A percentile compares a stretch with the other conserved stretches of the same genome.
phyloP scores from a whole-genome alignment of 106 monocot genomes.

The Apostasia ramifera region DNA sequence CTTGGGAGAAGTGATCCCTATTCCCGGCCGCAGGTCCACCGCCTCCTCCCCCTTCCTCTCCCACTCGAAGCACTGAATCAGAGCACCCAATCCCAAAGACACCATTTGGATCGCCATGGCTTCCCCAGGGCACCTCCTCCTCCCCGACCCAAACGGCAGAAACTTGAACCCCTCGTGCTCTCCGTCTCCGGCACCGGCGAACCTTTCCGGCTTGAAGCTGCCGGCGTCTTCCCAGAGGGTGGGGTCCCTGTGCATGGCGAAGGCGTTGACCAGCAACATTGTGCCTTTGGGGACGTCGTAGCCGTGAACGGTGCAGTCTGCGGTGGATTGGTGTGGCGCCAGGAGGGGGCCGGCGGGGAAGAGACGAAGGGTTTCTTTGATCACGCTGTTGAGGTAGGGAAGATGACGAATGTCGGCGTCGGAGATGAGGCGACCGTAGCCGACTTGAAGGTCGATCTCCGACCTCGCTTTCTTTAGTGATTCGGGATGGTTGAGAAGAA shows the following conservation, averaged over 20 bases:
- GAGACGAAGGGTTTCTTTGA: slow-evolving; percentile 22
- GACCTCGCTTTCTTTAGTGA: not conserved
- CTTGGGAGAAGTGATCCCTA: slow-evolving; percentile 6
- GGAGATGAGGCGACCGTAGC: not conserved
- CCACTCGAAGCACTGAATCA: slow-evolving; percentile 20
- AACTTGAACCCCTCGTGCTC: not conserved
- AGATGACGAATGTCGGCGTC: slow-evolving; percentile 21
- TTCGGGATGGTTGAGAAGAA: slow-evolving; percentile 23
- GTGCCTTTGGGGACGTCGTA: slow-evolving; percentile 20
- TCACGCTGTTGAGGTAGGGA: slow-evolving; percentile 12
- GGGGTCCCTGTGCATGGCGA: not conserved
- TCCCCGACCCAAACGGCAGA: slow-evolving; percentile 17
- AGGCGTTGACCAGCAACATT: slow-evolving; percentile 4
- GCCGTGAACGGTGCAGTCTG: slow-evolving; percentile 16
- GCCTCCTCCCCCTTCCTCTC: not conserved
- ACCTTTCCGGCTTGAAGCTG: not conserved
- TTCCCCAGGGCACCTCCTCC: slow-evolving; percentile 11
- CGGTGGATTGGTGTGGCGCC: slow-evolving; percentile 17
- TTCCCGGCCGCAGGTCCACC: slow-evolving; percentile 12
- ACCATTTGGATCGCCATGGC: not conserved
- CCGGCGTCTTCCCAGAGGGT: not conserved
- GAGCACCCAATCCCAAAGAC: slow-evolving; percentile 5
- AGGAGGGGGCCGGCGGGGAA: slow-evolving; percentile 18
- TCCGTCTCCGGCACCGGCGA: not conserved
- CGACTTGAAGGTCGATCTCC: slow-evolving; percentile 13